These are phyloP conservation scores for Talaromyces pinophilus DNA, from an alignment of 2,329 filamentous ascomycete genomes.

Conservation along the genomic window DNA sequence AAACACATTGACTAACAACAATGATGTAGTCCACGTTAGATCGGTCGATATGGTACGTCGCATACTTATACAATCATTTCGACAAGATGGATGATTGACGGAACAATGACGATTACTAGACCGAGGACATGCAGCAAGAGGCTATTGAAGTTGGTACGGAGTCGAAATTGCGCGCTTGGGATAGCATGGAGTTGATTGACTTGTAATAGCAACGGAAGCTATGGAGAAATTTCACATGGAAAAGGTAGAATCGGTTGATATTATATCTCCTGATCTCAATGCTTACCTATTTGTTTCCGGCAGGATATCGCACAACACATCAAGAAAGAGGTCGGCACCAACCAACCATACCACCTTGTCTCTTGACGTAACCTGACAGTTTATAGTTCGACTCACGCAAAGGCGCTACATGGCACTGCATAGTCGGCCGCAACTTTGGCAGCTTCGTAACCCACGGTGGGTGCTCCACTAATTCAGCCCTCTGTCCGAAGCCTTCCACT, in stretches of 20 bases:
- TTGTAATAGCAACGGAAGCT: constrained; percentile 62
- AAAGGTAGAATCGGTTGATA: constrained; percentile 55
- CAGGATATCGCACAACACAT: constrained; percentile 95
- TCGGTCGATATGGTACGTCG: constrained; percentile 90
- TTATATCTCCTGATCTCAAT: background rate
- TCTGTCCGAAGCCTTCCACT: background rate
- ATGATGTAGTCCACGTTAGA: constrained; percentile 81
- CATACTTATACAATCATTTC: background rate
- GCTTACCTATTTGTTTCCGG: background rate
- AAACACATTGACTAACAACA: constrained; percentile 26
- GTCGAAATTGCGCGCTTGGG: background rate
- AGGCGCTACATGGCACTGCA: constrained; percentile 98
- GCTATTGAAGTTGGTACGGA: constrained; percentile 88
- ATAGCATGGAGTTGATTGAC: constrained; percentile 18
- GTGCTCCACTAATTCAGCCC: constrained; percentile 30
- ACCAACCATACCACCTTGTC: constrained; percentile 8
- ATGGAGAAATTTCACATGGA: constrained; percentile 73
- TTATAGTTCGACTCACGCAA: constrained; percentile 90
- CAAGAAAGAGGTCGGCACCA: constrained; percentile 75
- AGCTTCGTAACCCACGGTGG: constrained; percentile 97
- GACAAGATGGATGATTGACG: background rate
- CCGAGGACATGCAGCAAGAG: constrained; percentile 95
- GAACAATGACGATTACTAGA: constrained; percentile 55
- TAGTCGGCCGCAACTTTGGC: constrained; percentile 96
- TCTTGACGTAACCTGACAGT: constrained; percentile 29